Percentiles rank a stretch among this genome's conserved stretches.
These are phyloP conservation scores for Linaria vulgaris DNA, from an alignment of 257 asterid genomes.

Conservation along the genomic window DNA sequence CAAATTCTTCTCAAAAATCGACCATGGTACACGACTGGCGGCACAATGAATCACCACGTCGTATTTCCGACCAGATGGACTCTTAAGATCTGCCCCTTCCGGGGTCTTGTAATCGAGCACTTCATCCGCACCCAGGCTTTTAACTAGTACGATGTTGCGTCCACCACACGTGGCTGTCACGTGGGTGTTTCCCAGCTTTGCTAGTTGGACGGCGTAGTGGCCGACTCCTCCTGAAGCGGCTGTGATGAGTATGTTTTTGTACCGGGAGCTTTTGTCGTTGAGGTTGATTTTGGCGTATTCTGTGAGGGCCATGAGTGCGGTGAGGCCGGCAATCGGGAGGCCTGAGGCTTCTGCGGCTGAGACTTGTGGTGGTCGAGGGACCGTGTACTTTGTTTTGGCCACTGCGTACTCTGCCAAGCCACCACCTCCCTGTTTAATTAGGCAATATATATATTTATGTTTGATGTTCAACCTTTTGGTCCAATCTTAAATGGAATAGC, in stretches of 20 bases:
- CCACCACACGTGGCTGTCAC: constrained; percentile 87
- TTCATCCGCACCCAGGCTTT: constrained; percentile 74
- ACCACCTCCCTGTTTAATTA: constrained; percentile 48
- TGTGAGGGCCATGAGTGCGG: constrained; percentile 55
- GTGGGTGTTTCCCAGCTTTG: constrained; percentile 63
- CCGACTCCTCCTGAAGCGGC: constrained; percentile 86
- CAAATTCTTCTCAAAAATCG: constrained; percentile 55
- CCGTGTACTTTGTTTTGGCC: constrained; percentile 52
- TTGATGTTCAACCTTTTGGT: neutral
- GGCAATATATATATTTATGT: too few species aligned
- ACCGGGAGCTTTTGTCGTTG: constrained; percentile 34
- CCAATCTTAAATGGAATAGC: too few species aligned
- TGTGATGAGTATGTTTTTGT: constrained; percentile 57
- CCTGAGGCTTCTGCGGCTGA: constrained; percentile 61
- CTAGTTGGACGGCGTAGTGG: constrained; percentile 68
- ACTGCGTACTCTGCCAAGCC: constrained; percentile 66
- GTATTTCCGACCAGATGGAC: constrained; percentile 64
- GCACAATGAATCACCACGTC: constrained; percentile 69
- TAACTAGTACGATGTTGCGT: constrained; percentile 58
- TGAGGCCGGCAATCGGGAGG: constrained; percentile 59
- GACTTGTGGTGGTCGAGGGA: constrained; percentile 46
- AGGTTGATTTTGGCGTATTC: constrained; percentile 43
- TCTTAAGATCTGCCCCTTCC: constrained; percentile 57
- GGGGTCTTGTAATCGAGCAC: constrained; percentile 69
- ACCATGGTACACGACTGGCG: constrained; percentile 41